Conservation (phyloP, 352 stramenopile species). For the Blastocystis sp. region DNA sequence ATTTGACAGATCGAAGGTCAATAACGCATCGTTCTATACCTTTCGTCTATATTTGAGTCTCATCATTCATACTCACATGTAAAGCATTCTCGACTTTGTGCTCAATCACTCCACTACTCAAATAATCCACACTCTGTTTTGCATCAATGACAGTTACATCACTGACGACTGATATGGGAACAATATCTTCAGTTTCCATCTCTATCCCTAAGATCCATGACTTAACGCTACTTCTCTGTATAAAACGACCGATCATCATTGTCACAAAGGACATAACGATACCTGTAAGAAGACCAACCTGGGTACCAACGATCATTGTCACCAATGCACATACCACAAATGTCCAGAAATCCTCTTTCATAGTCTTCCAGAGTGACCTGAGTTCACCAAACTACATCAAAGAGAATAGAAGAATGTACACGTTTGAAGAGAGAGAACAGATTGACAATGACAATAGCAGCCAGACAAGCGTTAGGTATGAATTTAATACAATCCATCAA, state of each 20-base stretch:
- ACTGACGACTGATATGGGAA: background rate
- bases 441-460: slow-evolving; percentile 40
- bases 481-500: background rate
- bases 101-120: background rate
- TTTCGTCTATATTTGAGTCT: background rate
- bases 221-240: background rate
- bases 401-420: background rate
- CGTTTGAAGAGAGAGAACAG: slow-evolving; percentile 10
- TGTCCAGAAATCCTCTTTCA: slow-evolving; percentile 32
- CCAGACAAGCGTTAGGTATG: slow-evolving; percentile 13
- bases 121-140: background rate
- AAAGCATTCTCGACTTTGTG: background rate
- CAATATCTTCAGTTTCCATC: background rate
- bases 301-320: background rate
- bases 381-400: background rate
- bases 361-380: background rate
- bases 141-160: background rate
- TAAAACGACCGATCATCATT: background rate
- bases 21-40: background rate
- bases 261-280: background rate
- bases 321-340: background rate
- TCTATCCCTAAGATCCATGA: background rate
- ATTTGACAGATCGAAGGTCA: slow-evolving; percentile 3
- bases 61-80: background rate
- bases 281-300: background rate